Evolutionary conservation across 1,284 basidiomycete species (phyloP), one percentile per base, ranked within the genome.

Genomic region (Tilletia walkeri): DNA sequence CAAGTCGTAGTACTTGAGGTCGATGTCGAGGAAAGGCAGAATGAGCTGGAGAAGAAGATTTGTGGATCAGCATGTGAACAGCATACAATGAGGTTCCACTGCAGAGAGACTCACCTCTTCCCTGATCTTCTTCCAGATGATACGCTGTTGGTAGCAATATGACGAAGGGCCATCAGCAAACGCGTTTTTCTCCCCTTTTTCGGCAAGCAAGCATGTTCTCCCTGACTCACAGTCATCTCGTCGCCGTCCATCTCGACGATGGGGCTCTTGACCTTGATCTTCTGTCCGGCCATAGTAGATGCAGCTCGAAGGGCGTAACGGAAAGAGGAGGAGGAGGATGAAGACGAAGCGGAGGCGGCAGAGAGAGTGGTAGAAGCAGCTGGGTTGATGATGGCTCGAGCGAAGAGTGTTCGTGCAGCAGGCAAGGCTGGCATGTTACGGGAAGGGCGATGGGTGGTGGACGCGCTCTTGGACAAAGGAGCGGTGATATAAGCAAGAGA

Each of bases 1-100:
- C 59, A 99, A 88, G 86, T 99, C 95, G 85, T 90, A 98, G 87
- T 99, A 99, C 86, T 98, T 98, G 88, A 99, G 92, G 82, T 99
- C 93, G 54, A 99, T 87, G 86, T 95, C 89, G 69, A 99, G 87
- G 85, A 94, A 97, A 9, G 95, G 95, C 67, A 97, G 88, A 81
- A 99, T 95, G 80, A 98, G 89, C 92, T 95, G 80, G 50, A n/a
- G 45, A 65, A 47, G 53, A 30, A 3, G 61, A 66, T 30, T 30
- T 30, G 24, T 30, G 24, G 24, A 30, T 30, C 24, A 39, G 59
- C 36, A 47, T 49, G 41, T 34, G 20, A 54, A 34, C 50, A 16
- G n/a, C 14, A 56, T 48, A 34, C 18, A 47, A 38, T 45, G 53
- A 38, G 49, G 36, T 30, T 30, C 24, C 24, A 59, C 41, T 39